Conservation (phyloP, 2,329 filamentous ascomycete species). For the Epichloe baconii region DNA sequence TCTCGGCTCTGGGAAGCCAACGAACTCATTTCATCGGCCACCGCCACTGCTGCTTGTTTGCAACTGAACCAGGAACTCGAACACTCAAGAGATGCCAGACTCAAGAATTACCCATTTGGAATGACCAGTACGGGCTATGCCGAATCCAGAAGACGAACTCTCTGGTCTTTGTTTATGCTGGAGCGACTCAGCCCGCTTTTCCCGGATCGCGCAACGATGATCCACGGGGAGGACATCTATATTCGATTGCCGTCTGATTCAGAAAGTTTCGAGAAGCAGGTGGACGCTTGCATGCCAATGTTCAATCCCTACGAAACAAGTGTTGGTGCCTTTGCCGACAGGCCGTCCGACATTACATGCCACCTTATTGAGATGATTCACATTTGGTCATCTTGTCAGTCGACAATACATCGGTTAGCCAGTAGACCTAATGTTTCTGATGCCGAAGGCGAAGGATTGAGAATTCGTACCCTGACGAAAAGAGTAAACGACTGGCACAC, state of each 20-base stretch:
- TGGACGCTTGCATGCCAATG: conserved; percentile 42
- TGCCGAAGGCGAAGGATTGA: conserved; percentile 17
- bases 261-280: conserved; percentile 47
- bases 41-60: conserved; percentile 45
- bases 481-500: conserved; percentile 45
- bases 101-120: conserved; percentile 38
- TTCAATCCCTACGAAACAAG: conserved; percentile 38
- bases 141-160: conserved; percentile 56
- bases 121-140: conserved; percentile 44
- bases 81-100: conserved; percentile 26
- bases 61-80: conserved; percentile 51
- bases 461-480: conserved; percentile 33
- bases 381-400: conserved; percentile 52
- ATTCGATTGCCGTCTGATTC: conserved; percentile 51
- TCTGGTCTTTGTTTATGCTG: conserved; percentile 59
- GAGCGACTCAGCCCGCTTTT: conserved; percentile 53
- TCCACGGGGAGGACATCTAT: conserved; percentile 53
- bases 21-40: conserved; percentile 50
- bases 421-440: conserved; percentile 15
- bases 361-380: conserved; percentile 49
- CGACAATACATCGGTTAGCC: conserved; percentile 36
- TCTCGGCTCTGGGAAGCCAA: conserved; percentile 46
- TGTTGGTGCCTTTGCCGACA: conserved; percentile 11
- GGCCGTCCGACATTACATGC: conserved; percentile 38
- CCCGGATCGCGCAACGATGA: conserved; percentile 36